Conservation (phyloP, 2,329 filamentous ascomycete genomes). For the Colletotrichum sublineola region DNA sequence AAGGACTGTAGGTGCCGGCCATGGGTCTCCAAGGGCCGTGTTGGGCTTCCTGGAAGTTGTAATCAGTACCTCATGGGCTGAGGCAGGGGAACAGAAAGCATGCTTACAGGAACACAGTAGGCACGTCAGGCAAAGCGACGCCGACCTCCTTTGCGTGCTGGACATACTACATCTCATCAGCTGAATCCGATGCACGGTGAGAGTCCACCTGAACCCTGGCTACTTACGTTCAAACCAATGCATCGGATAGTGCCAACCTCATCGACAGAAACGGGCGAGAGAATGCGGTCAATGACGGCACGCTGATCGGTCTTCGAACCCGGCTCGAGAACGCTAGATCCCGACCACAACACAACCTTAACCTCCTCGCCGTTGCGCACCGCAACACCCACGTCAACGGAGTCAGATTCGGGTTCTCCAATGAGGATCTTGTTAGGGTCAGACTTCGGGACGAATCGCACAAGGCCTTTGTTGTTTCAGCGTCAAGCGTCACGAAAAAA, state of each 20-base stretch:
- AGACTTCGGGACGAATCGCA: conserved; percentile 69
- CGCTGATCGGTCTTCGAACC: conserved; percentile 63
- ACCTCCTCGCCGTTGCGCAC: conserved; percentile 69
- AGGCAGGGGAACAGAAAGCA: neutral
- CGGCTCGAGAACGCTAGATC: conserved; percentile 67
- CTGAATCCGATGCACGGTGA: neutral
- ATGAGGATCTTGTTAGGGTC: conserved; percentile 64
- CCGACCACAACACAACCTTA: conserved; percentile 68
- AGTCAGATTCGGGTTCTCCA: conserved; percentile 66
- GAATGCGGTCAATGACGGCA: conserved; percentile 60
- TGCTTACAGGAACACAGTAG: conserved; percentile 66
- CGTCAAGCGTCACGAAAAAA: neutral
- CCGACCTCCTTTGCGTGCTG: conserved; percentile 62
- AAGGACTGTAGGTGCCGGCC: conserved; percentile 63
- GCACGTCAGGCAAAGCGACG: conserved; percentile 65
- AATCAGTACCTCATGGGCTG: neutral
- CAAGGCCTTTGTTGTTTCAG: conserved; percentile 60
- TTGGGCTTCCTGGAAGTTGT: conserved; percentile 59
- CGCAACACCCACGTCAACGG: conserved; percentile 69
- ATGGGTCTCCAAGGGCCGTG: conserved; percentile 67
- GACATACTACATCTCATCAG: conserved; percentile 48
- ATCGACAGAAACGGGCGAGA: conserved; percentile 57
- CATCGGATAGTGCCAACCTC: conserved; percentile 57
- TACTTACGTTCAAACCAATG: conserved; percentile 67
- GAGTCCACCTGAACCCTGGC: conserved; percentile 42